Percentiles rank a stretch among this genome's conserved stretches.
Evolutionary conservation across 2,329 filamentous ascomycete genomes (phyloP).

Genomic region (Diaporthe velutina): DNA sequence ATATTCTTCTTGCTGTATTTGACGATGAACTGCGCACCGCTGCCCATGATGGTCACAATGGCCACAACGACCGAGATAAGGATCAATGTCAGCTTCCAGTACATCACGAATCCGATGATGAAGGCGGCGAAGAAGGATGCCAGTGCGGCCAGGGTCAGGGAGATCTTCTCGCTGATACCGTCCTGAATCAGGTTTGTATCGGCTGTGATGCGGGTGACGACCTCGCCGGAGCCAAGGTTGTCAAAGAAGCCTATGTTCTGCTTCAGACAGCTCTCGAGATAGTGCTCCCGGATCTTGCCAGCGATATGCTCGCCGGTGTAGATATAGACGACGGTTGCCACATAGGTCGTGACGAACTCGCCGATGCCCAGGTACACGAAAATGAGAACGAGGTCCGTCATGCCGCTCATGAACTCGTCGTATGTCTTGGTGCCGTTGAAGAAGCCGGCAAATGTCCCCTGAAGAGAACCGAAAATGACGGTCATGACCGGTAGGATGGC

Average conservation of each 20-base stretch:
- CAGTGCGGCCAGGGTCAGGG: slow-evolving; percentile 79
- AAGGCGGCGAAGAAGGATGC: slow-evolving; percentile 91
- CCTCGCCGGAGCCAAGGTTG: slow-evolving; percentile 91
- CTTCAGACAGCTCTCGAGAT: slow-evolving; percentile 84
- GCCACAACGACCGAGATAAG: slow-evolving; percentile 85
- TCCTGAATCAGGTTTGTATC: slow-evolving; percentile 96
- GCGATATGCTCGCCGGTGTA: slow-evolving; percentile 86
- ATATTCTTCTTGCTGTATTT: slow-evolving; percentile 85
- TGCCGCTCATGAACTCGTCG: slow-evolving; percentile 68
- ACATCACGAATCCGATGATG: slow-evolving; percentile 89
- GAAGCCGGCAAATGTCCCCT: slow-evolving; percentile 77
- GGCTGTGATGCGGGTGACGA: slow-evolving; percentile 93
- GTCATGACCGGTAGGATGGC: slow-evolving; percentile 86
- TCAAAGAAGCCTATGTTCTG: slow-evolving; percentile 96
- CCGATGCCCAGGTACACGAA: slow-evolving; percentile 88
- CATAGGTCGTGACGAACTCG: slow-evolving; percentile 82
- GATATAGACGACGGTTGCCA: slow-evolving; percentile 90
- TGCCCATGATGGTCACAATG: slow-evolving; percentile 82
- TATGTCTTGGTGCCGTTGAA: slow-evolving; percentile 63
- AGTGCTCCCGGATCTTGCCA: slow-evolving; percentile 83
- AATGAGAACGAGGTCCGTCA: slow-evolving; percentile 79
- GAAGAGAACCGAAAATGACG: slow-evolving; percentile 82
- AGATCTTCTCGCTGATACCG: slow-evolving; percentile 91
- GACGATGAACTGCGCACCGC: slow-evolving; percentile 80
- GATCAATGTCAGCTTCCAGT: slow-evolving; percentile 94